Percentiles rank a stretch among this genome's conserved stretches.
Evolutionary conservation across 139 green algal species (phyloP).

Genomic region (Tetraselmis chui): DNA sequence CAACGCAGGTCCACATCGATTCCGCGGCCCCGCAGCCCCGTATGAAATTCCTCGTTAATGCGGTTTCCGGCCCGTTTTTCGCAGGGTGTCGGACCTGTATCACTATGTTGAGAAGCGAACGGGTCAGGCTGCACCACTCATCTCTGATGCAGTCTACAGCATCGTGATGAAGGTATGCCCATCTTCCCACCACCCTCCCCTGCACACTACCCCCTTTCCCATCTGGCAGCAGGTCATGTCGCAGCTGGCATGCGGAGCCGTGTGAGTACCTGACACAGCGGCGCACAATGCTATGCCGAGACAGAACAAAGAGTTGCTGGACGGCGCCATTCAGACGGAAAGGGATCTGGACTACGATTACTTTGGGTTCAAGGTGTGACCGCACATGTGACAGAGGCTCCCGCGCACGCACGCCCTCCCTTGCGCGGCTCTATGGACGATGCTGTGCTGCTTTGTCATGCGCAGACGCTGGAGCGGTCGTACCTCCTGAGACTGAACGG

Average conservation of each 20-base stretch:
- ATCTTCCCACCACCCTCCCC: too few relatives aligned
- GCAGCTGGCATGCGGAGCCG: too few relatives aligned
- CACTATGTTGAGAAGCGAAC: conserved; percentile 87
- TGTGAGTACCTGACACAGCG: too few relatives aligned
- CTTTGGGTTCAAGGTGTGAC: conserved; percentile 94
- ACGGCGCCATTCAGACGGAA: conserved; percentile 97
- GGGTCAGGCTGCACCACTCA: conserved; percentile 66
- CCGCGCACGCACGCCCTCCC: background rate
- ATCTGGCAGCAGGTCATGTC: too few relatives aligned
- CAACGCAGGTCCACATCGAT: background rate
- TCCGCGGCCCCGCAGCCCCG: too few relatives aligned
- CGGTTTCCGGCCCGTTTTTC: background rate
- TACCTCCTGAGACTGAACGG: conserved; percentile 96
- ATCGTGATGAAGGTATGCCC: conserved; percentile 67
- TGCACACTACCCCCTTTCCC: too few relatives aligned
- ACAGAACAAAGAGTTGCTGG: conserved; percentile 72
- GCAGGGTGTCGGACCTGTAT: conserved; percentile 87
- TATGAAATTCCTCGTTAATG: background rate
- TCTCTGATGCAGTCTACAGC: conserved; percentile 84
- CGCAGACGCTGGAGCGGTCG: conserved; percentile 90
- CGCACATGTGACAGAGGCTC: background rate
- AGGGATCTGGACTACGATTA: conserved; percentile 99
- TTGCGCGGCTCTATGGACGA: background rate
- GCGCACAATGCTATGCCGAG: conserved; percentile 1
- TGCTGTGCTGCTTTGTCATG: too few relatives aligned